Base-by-base conservation (phyloP, 176 grass and related monocot genomes). In the Oryza brachyantha region DNA sequence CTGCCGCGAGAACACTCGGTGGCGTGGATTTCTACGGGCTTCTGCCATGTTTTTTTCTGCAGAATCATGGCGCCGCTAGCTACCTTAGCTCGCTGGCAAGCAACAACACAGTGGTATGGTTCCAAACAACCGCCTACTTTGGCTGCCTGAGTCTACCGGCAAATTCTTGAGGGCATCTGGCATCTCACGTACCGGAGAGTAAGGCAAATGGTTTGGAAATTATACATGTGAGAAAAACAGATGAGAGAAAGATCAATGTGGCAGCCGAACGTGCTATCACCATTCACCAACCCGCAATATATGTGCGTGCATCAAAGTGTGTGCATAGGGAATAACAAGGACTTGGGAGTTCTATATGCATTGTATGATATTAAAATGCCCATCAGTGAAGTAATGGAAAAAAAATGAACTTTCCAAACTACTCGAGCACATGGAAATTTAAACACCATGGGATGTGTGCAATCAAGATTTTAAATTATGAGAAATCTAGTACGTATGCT, bases 1-100 rank as follows among this genome's bases (percentile, higher is more conserved):
- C 75, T 52, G 74, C 68, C 80, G 72, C 85, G 61, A 57, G 35
- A 37, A 37, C 57, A 59, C 73, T 13, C 68, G 72, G 22, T 38
- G 45, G 60, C 59, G 22, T 34, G 13, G 29, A 37, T 17, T 31
- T 29, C 52, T 75, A 71, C 37, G 61, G 14, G 46, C 17, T 21
- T 50, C 17, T 32, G 55, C 62, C 29, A 14, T 19, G n/a, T n/a
- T n/a, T 11, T 52, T 55, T 67, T 79, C 68, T 63, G 31, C 22
- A 42, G 19, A 35, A 16, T 41, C 17, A 21, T 52, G 48, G 48
- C 48, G 48, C 17, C 21, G 48, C 14, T 19, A 48, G 45, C 48
- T 21, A 52, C 17, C 17, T 52, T 13, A 52, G n/a, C n/a, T n/a
- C n/a, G n/a, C 48, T 52, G 4, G 17, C 17, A 52, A 52, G 17